Evolutionary conservation across 306 rosid species (phyloP).

Genomic region (Alnus glutinosa): DNA sequence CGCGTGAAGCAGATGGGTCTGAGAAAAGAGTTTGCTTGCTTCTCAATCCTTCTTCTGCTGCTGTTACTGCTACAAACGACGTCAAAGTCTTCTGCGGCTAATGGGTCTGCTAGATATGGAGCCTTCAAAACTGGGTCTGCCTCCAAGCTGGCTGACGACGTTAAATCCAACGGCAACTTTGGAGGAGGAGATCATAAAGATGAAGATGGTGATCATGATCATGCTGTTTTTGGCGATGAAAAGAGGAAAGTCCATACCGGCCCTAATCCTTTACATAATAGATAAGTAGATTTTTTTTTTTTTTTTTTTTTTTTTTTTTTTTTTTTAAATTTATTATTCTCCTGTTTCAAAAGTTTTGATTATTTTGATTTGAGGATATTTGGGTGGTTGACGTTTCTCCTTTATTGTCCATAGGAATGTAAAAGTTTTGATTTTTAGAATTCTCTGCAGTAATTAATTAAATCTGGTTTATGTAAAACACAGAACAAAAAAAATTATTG

Average conservation of each 20-base stretch:
- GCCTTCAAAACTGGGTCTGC: constrained; percentile 29
- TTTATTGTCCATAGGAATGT: constrained; percentile 20
- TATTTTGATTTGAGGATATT: neutral
- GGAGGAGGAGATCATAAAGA: constrained; percentile 13
- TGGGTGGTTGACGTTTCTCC: constrained; percentile 8
- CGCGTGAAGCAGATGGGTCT: constrained; percentile 39
- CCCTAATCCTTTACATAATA: constrained; percentile 77
- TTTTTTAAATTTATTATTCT: too few relatives aligned
- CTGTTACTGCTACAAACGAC: constrained; percentile 33
- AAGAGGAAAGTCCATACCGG: constrained; percentile 71
- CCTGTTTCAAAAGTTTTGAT: neutral
- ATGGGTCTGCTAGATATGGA: constrained; percentile 38
- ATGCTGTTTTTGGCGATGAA: constrained; percentile 44
- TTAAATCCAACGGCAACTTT: constrained; percentile 24
- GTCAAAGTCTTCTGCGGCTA: constrained; percentile 19
- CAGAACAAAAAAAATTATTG: neutral
- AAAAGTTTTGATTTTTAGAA: neutral
- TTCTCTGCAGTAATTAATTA: neutral
- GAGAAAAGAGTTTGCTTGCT: constrained; percentile 26
- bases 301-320: too few relatives aligned
- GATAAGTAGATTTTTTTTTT: too few relatives aligned
- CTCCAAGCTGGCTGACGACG: constrained; percentile 23
- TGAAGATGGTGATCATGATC: neutral
- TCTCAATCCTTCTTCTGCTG: constrained; percentile 39
- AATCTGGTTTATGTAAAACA: neutral